Conservation (phyloP, 2,329 filamentous ascomycete species). For the Zasmidium cellare region DNA sequence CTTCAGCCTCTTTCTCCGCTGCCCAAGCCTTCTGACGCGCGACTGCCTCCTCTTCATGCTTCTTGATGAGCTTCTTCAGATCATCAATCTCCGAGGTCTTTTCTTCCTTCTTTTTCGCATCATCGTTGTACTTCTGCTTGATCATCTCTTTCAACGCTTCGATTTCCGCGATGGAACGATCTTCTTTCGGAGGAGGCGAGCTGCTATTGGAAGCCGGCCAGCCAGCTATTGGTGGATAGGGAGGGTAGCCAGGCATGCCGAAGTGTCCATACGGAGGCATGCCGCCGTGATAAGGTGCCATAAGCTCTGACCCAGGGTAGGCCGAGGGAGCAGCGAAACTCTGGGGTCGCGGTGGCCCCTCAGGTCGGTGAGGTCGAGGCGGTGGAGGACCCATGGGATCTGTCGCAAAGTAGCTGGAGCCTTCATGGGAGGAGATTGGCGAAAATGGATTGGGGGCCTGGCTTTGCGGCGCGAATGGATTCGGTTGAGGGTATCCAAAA, state of each 20-base stretch:
- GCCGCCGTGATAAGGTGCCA: constrained; percentile 26
- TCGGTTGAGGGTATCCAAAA: constrained; percentile 38
- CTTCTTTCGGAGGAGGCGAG: constrained; percentile 30
- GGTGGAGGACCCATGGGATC: constrained; percentile 27
- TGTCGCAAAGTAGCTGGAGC: constrained; percentile 39
- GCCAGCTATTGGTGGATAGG: constrained; percentile 19
- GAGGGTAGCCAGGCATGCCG: constrained; percentile 21
- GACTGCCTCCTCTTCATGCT: constrained; percentile 40
- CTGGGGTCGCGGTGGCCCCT: constrained; percentile 27
- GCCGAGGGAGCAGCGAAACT: constrained; percentile 32
- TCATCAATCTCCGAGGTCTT: constrained; percentile 30
- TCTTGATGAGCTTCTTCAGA: constrained; percentile 42
- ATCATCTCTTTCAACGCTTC: constrained; percentile 26
- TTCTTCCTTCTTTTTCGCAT: constrained; percentile 21
- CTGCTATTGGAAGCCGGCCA: constrained; percentile 24
- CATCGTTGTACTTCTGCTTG: constrained; percentile 16
- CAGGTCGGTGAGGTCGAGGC: constrained; percentile 24
- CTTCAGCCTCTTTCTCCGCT: constrained; percentile 31
- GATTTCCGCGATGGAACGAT: constrained; percentile 23
- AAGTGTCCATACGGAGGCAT: constrained; percentile 22
- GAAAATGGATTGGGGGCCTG: constrained; percentile 32
- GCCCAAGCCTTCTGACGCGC: constrained; percentile 30
- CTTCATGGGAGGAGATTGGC: constrained; percentile 26
- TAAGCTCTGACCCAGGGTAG: constrained; percentile 29
- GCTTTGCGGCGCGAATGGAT: constrained; percentile 40